Conservation (phyloP, 1,284 basidiomycete genomes). For the Phaffia rhodozyma region DNA sequence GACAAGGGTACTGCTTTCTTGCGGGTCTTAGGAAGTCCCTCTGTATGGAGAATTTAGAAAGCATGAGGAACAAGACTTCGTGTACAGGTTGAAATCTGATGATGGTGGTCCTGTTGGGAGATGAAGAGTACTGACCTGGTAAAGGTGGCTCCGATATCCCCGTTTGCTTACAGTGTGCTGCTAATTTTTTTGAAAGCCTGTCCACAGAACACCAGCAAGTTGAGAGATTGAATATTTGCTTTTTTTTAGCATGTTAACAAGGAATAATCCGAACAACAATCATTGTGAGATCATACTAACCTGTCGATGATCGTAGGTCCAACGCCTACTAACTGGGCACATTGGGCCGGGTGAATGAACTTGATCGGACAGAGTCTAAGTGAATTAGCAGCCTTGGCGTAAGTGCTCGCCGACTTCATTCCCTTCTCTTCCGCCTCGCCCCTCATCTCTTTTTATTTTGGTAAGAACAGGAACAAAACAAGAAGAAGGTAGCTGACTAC, state of each 20-base stretch:
- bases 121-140: background rate
- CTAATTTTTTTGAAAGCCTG: background rate
- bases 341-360: conserved; percentile 1
- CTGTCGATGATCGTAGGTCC: conserved; percentile 1
- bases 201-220: too few relatives aligned
- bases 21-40: too few relatives aligned
- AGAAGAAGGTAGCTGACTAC: background rate
- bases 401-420: background rate
- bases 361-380: background rate
- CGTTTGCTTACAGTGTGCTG: background rate
- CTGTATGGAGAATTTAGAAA: too few relatives aligned
- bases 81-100: too few relatives aligned
- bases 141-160: background rate
- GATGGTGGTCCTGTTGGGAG: too few relatives aligned
- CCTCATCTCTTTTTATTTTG: background rate
- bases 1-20: too few relatives aligned
- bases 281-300: background rate
- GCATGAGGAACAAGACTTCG: too few relatives aligned
- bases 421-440: conserved; percentile 1
- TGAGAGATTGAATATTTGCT: too few relatives aligned
- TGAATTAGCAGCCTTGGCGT: conserved; percentile 3
- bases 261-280: too few relatives aligned
- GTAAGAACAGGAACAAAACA: background rate
- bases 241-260: background rate
- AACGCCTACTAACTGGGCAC: background rate